These are phyloP conservation scores for Boletus huronensis DNA, from an alignment of 768 basidiomycete genomes.

Conservation along the genomic window DNA sequence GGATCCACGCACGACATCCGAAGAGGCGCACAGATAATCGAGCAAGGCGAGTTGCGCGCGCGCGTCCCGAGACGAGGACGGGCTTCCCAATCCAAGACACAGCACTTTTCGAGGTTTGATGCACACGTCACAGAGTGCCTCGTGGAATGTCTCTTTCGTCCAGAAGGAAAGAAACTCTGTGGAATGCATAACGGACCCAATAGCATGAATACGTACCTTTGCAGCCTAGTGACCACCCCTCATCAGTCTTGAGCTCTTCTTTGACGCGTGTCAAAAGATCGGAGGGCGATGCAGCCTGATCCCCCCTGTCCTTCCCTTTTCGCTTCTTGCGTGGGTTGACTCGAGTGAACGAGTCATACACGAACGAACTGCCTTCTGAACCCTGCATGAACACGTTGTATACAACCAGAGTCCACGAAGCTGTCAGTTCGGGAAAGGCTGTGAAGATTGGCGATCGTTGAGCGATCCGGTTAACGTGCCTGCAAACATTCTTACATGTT, in stretches of 20 bases:
- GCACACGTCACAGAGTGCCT: constrained; percentile 28
- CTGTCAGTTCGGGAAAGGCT: not conserved
- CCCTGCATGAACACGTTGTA: constrained; percentile 12
- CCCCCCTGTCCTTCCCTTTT: constrained; percentile 31
- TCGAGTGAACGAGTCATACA: constrained; percentile 49
- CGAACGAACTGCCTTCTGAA: constrained; percentile 26
- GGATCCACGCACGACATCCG: constrained; percentile 56
- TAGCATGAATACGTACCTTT: constrained; percentile 44
- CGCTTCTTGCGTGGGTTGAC: constrained; percentile 53
- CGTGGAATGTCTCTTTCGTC: constrained; percentile 35
- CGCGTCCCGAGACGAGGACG: constrained; percentile 56
- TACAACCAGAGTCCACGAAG: not conserved
- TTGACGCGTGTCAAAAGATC: constrained; percentile 41
- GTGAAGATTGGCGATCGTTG: not conserved
- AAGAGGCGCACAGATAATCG: constrained; percentile 46
- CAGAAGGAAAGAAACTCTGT: not conserved
- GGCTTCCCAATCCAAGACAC: constrained; percentile 75
- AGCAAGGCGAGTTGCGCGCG: constrained; percentile 70
- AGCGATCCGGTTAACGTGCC: not conserved
- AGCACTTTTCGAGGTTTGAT: constrained; percentile 39
- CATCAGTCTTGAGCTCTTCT: constrained; percentile 43
- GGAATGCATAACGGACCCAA: constrained; percentile 3
- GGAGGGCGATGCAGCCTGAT: constrained; percentile 34
- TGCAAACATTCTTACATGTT: not conserved
- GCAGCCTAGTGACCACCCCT: constrained; percentile 54